Evolutionary conservation across 2,329 filamentous ascomycete species (phyloP).

Genomic region (Colletotrichum karsti): DNA sequence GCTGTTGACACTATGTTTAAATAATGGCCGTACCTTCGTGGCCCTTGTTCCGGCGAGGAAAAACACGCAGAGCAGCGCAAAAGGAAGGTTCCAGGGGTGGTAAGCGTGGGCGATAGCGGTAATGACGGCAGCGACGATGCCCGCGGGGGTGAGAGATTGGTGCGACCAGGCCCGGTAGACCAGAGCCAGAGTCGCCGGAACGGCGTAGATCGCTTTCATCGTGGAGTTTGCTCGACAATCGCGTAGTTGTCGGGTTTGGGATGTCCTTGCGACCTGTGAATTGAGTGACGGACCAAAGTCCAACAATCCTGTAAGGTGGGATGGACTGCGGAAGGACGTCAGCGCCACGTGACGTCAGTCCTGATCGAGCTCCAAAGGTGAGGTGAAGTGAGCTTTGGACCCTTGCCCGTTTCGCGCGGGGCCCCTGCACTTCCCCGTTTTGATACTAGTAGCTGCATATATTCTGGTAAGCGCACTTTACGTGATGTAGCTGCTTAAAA

Average conservation of each 20-base stretch:
- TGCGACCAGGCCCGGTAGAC: constrained; percentile 74
- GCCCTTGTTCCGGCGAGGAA: constrained; percentile 86
- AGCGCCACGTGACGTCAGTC: constrained; percentile 27
- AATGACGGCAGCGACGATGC: constrained; percentile 38
- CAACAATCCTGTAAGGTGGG: constrained; percentile 1
- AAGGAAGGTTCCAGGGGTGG: constrained; percentile 96
- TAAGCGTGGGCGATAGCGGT: constrained; percentile 71
- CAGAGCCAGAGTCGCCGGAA: constrained; percentile 67
- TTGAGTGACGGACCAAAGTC: neutral
- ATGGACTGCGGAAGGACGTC: neutral
- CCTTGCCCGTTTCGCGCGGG: neutral
- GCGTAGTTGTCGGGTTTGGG: neutral
- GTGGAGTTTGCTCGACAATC: constrained; percentile 17
- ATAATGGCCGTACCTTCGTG: constrained; percentile 71
- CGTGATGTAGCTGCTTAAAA: neutral
- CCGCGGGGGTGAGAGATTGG: constrained; percentile 67
- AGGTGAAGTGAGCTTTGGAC: neutral
- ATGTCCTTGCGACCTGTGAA: neutral
- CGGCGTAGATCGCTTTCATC: constrained; percentile 68
- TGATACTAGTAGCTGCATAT: no score
- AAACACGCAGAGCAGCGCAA: constrained; percentile 83
- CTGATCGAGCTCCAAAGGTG: neutral
- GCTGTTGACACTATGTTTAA: neutral
- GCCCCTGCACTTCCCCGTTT: neutral
- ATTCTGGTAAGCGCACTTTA: no score